These are phyloP conservation scores for Xylariaceae sp. DNA, from an alignment of 2,329 filamentous ascomycete genomes.

Conservation along the genomic window DNA sequence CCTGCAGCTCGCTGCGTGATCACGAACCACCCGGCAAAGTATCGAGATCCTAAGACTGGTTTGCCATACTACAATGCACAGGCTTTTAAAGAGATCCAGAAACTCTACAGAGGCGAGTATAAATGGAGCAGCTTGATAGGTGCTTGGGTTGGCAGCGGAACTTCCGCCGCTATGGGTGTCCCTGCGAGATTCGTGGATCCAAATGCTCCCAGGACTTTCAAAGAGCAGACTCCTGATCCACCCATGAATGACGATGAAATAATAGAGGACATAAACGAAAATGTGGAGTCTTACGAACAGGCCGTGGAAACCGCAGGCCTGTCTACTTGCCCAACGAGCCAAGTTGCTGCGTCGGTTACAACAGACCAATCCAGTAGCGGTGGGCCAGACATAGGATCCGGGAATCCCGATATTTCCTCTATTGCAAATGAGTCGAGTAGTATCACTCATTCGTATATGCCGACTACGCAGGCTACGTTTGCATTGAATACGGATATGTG, in stretches of 20 bases:
- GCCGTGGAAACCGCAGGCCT: not conserved
- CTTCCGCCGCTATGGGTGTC: slow-evolving; percentile 67
- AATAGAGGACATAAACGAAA: slow-evolving; percentile 9
- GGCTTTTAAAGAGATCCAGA: slow-evolving; percentile 78
- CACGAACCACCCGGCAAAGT: slow-evolving; percentile 75
- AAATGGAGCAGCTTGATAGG: slow-evolving; percentile 78
- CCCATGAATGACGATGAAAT: slow-evolving; percentile 4
- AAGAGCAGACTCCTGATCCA: slow-evolving; percentile 22
- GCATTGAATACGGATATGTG: slow-evolving; percentile 7
- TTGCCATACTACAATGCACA: slow-evolving; percentile 74
- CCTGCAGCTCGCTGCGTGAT: slow-evolving; percentile 67
- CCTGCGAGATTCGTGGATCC: slow-evolving; percentile 66
- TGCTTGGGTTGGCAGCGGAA: slow-evolving; percentile 71
- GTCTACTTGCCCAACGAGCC: not conserved
- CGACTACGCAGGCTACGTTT: slow-evolving; percentile 15
- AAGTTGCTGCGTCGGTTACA: not conserved
- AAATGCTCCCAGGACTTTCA: slow-evolving; percentile 30
- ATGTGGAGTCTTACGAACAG: not conserved
- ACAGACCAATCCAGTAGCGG: not conserved
- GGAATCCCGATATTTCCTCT: not conserved
- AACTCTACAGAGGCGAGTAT: slow-evolving; percentile 68
- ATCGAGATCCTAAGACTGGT: slow-evolving; percentile 79
- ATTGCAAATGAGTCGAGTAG: not conserved
- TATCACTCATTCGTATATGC: slow-evolving; percentile 1
- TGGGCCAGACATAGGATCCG: not conserved